Conservation (phyloP, 148 eudicot genomes). For the Polygonum maritimum region DNA sequence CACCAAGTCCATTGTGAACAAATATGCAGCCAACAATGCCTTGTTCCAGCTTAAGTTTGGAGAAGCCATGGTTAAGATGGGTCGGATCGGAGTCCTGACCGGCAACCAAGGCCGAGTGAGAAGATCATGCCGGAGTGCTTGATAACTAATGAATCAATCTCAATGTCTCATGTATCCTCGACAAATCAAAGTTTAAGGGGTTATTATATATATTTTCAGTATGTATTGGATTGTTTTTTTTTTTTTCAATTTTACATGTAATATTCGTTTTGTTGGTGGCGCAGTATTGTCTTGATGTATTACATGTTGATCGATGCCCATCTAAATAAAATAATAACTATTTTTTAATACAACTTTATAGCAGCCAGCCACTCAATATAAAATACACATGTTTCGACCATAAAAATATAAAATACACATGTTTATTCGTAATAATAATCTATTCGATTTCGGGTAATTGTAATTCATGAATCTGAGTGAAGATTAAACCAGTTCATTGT, state of each 20-base stretch:
- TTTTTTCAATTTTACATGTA: not conserved
- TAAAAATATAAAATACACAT: too few relatives aligned
- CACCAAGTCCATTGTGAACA: constrained; percentile 30
- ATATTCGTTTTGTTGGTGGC: not conserved
- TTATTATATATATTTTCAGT: not conserved
- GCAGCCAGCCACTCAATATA: too few relatives aligned
- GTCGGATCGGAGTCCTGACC: constrained; percentile 38
- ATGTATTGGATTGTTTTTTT: not conserved
- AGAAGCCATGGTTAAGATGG: constrained; percentile 57
- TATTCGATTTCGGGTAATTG: too few relatives aligned
- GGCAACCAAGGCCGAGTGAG: constrained; percentile 51
- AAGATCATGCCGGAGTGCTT: constrained; percentile 34
- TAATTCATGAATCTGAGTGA: too few relatives aligned
- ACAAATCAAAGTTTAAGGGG: not conserved
- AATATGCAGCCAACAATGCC: constrained; percentile 22
- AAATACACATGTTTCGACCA: too few relatives aligned
- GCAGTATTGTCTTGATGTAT: not conserved
- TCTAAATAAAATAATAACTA: not conserved
- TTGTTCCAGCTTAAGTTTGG: constrained; percentile 44
- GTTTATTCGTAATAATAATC: too few relatives aligned
- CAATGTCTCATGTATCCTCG: not conserved
- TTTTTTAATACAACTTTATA: too few relatives aligned
- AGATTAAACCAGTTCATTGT: too few relatives aligned
- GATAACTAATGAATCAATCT: constrained; percentile 11
- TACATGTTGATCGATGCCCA: not conserved